Evolutionary conservation across 2,329 filamentous ascomycete genomes (phyloP).

Genomic region (Lasiodiplodia sp.): DNA sequence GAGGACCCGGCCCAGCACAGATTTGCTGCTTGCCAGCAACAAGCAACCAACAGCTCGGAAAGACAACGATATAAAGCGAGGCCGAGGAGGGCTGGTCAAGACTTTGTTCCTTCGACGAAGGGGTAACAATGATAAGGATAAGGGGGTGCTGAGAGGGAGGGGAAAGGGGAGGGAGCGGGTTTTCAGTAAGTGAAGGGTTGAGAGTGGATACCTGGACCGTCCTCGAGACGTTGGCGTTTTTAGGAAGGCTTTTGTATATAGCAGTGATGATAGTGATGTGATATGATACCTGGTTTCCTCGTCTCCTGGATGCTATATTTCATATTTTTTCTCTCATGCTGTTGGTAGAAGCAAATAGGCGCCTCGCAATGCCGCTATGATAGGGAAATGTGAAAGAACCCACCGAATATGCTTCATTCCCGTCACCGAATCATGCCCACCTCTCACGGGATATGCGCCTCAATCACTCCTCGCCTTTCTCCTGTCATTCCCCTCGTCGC

Average conservation of each 20-base stretch:
- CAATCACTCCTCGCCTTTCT: constrained; percentile 16
- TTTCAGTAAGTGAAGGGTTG: neutral
- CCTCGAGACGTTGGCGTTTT: neutral
- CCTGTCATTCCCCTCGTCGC: neutral
- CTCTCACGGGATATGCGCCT: neutral
- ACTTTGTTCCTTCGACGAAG: neutral
- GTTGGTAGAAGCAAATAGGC: neutral
- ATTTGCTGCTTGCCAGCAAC: neutral
- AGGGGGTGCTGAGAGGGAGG: neutral
- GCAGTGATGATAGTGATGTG: no score
- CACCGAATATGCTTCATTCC: neutral
- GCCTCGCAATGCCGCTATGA: constrained; percentile 1
- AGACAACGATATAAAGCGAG: neutral
- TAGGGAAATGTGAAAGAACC: neutral
- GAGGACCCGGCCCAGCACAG: neutral
- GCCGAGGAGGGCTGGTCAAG: neutral
- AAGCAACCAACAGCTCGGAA: neutral
- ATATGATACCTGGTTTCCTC: constrained; percentile 1
- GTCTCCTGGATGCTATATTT: neutral
- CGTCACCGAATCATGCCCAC: neutral
- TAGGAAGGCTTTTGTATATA: neutral
- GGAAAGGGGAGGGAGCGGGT: neutral
- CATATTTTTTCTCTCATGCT: neutral
- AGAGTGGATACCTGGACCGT: neutral
- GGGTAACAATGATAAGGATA: neutral